Evolutionary conservation across 306 rosid species (phyloP), one percentile per base, ranked within the genome.

Genomic region (Gastrolobium villosum): DNA sequence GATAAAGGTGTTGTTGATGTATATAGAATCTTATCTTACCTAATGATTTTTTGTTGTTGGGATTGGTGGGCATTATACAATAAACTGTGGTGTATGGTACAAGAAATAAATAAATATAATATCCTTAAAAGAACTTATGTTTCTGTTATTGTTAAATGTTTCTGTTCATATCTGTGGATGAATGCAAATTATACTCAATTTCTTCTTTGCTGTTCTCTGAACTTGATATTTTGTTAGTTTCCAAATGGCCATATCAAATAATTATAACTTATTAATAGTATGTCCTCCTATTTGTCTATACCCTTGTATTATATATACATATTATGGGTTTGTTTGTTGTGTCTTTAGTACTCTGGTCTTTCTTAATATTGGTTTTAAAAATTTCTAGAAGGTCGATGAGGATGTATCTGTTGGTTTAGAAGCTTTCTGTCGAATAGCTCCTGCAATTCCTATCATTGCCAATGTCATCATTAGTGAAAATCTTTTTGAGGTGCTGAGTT

Each of bases 381-480:
- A 76, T 78, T 78, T 77, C 76, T 65, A 81, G 86, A 89, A 96
- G 94, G 88, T 90, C 2, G 89, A 87, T 75, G 99, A 90, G 70
- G 92, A 87, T 6, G 72, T 86, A 80, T 83, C 99, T 43, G 92
- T 90, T 84, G 91, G 98, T 37, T 70, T 78, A 41, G 97, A 90
- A 85, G 99, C 98, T 67, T 96, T 96, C 87, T 96, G 91, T 66
- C 89, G 99, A 83, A 93, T 96, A 72, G 93, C 99, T 82, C 90
- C 99, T 44, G 93, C 97, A 54, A 89, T 90, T 81, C 99, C 99
- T 68, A 79, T 89, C 83, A 90, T 93, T 64, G 97, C 98, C 44
- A 82, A 91, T 50, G 96, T 91, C 79, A 65, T 96, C 66, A 72
- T 90, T 32, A 85, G 96, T 65, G 96, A 91, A 89, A 87, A 88